Percentiles rank a stretch among this genome's conserved stretches.
Conservation (phyloP, 805 yeast species). For the Nakazawaea sp. region DNA sequence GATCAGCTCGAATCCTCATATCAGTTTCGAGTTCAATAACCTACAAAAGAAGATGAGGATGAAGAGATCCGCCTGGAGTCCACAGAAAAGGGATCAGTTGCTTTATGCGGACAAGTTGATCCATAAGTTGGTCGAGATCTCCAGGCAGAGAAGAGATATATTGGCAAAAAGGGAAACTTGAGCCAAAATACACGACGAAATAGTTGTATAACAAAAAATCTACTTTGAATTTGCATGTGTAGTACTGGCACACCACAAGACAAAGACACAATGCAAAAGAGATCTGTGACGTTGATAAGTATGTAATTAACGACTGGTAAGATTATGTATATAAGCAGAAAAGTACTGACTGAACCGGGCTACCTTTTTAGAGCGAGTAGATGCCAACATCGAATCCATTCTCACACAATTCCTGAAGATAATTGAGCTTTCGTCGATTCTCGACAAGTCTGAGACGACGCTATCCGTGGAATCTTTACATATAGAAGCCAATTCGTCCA, state of each 20-base stretch:
- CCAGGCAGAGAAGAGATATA: constrained; percentile 3
- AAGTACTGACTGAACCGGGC: too few species aligned
- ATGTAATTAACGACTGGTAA: constrained; percentile 14
- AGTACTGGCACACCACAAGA: background rate
- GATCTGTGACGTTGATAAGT: constrained; percentile 33
- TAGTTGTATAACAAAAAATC: too few species aligned
- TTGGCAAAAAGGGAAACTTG: background rate
- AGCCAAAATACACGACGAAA: background rate
- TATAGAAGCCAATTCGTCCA: constrained; percentile 45
- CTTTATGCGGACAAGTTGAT: constrained; percentile 5
- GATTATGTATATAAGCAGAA: too few species aligned
- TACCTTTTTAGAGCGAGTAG: constrained; percentile 47
- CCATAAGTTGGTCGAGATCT: constrained; percentile 4
- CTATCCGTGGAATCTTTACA: constrained; percentile 49
- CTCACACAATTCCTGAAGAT: constrained; percentile 47
- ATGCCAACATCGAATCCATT: constrained; percentile 42
- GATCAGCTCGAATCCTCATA: constrained; percentile 12
- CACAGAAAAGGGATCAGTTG: constrained; percentile 13
- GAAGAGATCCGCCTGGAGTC: constrained; percentile 18
- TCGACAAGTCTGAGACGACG: constrained; percentile 25
- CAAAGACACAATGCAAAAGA: constrained; percentile 33
- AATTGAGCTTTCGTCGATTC: constrained; percentile 34
- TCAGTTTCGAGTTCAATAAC: constrained; percentile 15
- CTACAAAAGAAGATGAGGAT: constrained; percentile 19
- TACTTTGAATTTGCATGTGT: background rate